Evolutionary conservation across 768 basidiomycete species (phyloP), one percentile per base, ranked within the genome.

Genomic region (Fistulinella prunicolor): DNA sequence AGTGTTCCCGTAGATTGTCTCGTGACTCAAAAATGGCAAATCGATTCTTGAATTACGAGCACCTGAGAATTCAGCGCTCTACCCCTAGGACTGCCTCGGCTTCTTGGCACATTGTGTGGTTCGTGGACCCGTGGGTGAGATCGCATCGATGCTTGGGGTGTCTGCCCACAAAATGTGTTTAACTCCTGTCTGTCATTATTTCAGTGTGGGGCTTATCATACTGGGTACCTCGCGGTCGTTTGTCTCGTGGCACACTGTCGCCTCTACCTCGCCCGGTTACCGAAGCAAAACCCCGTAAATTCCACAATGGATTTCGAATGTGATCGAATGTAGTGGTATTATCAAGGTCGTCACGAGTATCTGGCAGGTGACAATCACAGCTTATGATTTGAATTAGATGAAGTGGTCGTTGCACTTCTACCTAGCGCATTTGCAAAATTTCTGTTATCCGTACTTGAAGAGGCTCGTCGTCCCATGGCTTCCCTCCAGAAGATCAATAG

Each of bases 401-500:
- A 43, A 35, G 9, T 21, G 26, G 44, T 21, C 12, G 8, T 23
- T 23, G 24, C 23, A 21, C 10, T n/a, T n/a, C n/a, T n/a, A n/a
- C n/a, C n/a, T n/a, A n/a, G n/a, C n/a, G n/a, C n/a, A n/a, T n/a
- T n/a, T n/a, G n/a, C n/a, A n/a, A n/a, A n/a, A n/a, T n/a, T n/a
- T n/a, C n/a, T n/a, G 8, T 44, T 29, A 22, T 30, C 46, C 26
- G n/a, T n/a, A n/a, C n/a, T n/a, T n/a, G n/a, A n/a, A n/a, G 26
- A 28, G 12, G 16, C 32, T 6, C 32, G 12, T 5, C 32, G 32
- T 34, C 32, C 32, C 16, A 73, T 68, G 67, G 74, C 77, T 65
- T 71, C 72, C 26, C 63, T 82, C 47, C 74, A 82, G 66, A 78
- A 76, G 60, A 74, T 84, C 54, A 80, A 83, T 65, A 70, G 74